phyloP scores from a whole-genome alignment of 2,329 filamentous ascomycete genomes.

The Xylariaceae sp. region DNA sequence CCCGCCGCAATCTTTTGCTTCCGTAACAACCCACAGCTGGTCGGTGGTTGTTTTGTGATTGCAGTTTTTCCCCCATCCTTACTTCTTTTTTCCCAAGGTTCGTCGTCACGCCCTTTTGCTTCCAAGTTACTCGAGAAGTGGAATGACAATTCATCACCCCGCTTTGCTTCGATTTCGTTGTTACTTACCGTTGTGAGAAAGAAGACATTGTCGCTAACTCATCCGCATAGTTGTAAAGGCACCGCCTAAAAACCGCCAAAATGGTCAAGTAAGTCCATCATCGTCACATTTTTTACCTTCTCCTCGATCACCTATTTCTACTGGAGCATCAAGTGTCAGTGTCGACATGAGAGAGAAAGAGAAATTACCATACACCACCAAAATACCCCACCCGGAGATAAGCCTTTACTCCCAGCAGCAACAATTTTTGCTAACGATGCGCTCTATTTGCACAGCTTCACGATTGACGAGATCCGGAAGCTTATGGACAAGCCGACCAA shows the following conservation, averaged over 20 bases:
- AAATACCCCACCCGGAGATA: conserved; percentile 50
- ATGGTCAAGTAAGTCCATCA: conserved; percentile 92
- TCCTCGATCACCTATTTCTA: background rate
- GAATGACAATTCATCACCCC: conserved; percentile 19
- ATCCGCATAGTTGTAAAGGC: conserved; percentile 47
- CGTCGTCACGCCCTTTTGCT: conserved; percentile 13
- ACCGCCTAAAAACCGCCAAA: conserved; percentile 78
- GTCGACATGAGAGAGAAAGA: conserved; percentile 27
- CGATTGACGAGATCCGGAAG: conserved; percentile 87
- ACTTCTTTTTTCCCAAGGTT: conserved; percentile 31
- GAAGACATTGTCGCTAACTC: conserved; percentile 21
- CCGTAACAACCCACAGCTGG: conserved; percentile 40
- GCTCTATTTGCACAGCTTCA: conserved; percentile 75
- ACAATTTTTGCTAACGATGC: conserved; percentile 54
- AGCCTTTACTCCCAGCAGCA: conserved; percentile 39
- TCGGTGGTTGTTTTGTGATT: conserved; percentile 43
- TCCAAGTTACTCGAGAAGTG: conserved; percentile 6
- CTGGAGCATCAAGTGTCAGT: background rate
- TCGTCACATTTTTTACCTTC: background rate
- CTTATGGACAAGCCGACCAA: conserved; percentile 77
- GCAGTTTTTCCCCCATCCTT: conserved; percentile 24
- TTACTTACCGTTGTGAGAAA: background rate
- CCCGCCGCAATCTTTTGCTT: conserved; percentile 27
- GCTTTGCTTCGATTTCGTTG: conserved; percentile 15
- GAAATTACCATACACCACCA: conserved; percentile 8